Conservation (phyloP, 1,139 yeast species). For the Spathaspora sp. region DNA sequence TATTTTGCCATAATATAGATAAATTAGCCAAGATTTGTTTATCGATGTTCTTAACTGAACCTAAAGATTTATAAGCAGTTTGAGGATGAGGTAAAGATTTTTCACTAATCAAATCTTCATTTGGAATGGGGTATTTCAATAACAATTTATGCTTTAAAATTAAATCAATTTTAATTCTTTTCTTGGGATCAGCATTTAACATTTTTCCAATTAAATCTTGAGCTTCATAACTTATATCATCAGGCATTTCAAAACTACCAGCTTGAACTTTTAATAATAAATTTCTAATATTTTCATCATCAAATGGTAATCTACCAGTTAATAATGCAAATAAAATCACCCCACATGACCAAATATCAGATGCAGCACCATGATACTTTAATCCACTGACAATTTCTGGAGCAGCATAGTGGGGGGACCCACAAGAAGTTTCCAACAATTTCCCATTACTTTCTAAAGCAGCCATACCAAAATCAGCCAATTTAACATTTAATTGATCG, state of each 20-base stretch:
- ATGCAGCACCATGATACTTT: conserved; percentile 78
- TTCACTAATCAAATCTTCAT: conserved; percentile 50
- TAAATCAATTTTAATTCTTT: conserved; percentile 73
- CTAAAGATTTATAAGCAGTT: conserved; percentile 52
- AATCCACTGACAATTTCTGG: conserved; percentile 82
- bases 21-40: conserved; percentile 64
- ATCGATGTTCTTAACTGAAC: conserved; percentile 53
- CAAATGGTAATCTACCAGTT: conserved; percentile 80
- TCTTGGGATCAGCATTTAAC: conserved; percentile 75
- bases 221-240: conserved; percentile 59
- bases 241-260: conserved; percentile 72
- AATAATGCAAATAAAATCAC: conserved; percentile 73
- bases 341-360: conserved; percentile 88
- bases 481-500: conserved; percentile 63
- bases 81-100: conserved; percentile 64
- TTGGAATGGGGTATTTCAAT: conserved; percentile 56
- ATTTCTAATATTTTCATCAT: conserved; percentile 74
- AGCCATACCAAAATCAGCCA: conserved; percentile 89
- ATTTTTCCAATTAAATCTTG: conserved; percentile 68
- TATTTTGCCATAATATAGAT: conserved; percentile 73
- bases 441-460: conserved; percentile 74
- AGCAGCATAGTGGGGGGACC: conserved; percentile 86
- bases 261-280: conserved; percentile 71
- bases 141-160: conserved; percentile 78
- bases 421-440: conserved; percentile 76